Evolutionary conservation across 257 asterid genomes (phyloP).

Genomic region (Solanum rostratum): DNA sequence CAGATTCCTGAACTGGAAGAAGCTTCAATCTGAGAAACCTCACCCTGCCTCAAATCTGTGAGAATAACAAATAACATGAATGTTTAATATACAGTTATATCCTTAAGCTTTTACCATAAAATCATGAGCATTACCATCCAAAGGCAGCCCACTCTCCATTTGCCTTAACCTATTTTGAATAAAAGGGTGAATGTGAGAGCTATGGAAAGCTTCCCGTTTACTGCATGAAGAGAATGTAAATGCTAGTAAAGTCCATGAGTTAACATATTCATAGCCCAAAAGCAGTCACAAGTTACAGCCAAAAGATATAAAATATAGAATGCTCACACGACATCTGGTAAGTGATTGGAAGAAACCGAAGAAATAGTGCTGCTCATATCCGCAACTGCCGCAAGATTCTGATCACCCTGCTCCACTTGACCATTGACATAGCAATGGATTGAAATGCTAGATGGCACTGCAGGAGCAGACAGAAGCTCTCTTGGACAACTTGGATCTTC

Average conservation of each 20-base stretch:
- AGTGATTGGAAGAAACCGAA: neutral
- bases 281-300: neutral
- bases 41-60: slow-evolving; percentile 55
- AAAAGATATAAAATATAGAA: slow-evolving; percentile 2
- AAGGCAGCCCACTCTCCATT: slow-evolving; percentile 24
- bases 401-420: slow-evolving; percentile 23
- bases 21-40: slow-evolving; percentile 53
- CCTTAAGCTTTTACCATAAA: slow-evolving; percentile 34
- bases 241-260: neutral
- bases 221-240: slow-evolving; percentile 29
- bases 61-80: slow-evolving; percentile 18
- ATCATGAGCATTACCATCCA: slow-evolving; percentile 17
- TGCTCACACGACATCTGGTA: slow-evolving; percentile 39
- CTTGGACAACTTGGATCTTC: slow-evolving; percentile 30
- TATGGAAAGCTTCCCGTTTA: slow-evolving; percentile 22
- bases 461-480: slow-evolving; percentile 25
- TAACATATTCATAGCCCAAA: slow-evolving; percentile 2
- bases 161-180: slow-evolving; percentile 40
- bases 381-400: slow-evolving; percentile 6
- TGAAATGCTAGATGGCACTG: slow-evolving; percentile 19
- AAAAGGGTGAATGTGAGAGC: slow-evolving; percentile 56
- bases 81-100: neutral
- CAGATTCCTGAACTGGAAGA: slow-evolving; percentile 78
- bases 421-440: slow-evolving; percentile 27
- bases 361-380: slow-evolving; percentile 2